Conservation (phyloP, 768 basidiomycete genomes). For the Mycena metata region DNA sequence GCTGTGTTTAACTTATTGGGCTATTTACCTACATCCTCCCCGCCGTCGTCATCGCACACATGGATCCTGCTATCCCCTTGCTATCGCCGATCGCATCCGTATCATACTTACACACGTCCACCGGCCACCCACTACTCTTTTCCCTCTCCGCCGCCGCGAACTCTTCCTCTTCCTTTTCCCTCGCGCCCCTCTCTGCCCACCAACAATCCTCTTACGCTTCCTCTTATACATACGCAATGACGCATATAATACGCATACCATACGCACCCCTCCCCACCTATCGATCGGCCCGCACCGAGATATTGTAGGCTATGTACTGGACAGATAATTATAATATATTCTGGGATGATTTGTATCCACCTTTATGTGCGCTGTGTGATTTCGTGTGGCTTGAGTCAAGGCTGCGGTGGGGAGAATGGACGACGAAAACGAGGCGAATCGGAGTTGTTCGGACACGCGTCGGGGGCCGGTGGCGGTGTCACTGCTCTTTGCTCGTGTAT, state of each 20-base stretch:
- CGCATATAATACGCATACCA: no score
- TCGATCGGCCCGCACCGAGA: slow-evolving; percentile 8
- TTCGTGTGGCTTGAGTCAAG: no score
- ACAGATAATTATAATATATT: slow-evolving; percentile 17
- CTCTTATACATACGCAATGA: no score
- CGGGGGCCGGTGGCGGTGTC: no score
- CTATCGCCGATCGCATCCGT: slow-evolving; percentile 23
- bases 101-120: slow-evolving; percentile 23
- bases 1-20: slow-evolving; percentile 12
- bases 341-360: neutral
- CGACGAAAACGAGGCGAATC: no score
- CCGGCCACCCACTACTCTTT: neutral
- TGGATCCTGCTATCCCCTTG: slow-evolving; percentile 22
- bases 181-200: no score
- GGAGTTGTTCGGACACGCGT: no score
- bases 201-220: no score
- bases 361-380: no score
- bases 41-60: slow-evolving; percentile 21
- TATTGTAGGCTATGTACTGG: slow-evolving; percentile 7
- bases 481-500: no score
- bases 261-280: neutral
- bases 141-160: neutral
- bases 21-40: slow-evolving; percentile 2
- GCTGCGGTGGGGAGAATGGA: no score
- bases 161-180: neutral